These are phyloP conservation scores for Salix koriyanagi DNA, from an alignment of 345 rosid species.

Conservation along the genomic window DNA sequence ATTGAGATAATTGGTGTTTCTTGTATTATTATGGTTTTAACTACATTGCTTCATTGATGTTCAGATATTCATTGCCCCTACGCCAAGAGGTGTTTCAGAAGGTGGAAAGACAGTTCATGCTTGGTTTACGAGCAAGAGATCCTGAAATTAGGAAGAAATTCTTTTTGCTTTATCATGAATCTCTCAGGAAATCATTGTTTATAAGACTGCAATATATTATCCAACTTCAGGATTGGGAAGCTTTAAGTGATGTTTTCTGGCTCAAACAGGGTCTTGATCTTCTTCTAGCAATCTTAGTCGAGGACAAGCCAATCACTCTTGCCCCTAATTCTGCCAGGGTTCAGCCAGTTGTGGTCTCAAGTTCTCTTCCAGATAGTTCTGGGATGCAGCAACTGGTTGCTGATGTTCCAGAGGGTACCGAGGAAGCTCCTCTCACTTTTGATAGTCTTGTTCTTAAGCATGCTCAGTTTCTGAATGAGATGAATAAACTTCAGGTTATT, in stretches of 20 bases:
- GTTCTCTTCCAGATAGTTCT: constrained; percentile 57
- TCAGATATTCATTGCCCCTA: constrained; percentile 57
- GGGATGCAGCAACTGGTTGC: constrained; percentile 49
- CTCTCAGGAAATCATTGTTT: constrained; percentile 70
- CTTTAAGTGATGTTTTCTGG: constrained; percentile 98
- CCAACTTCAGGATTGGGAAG: constrained; percentile 96
- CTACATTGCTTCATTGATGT: constrained; percentile 26
- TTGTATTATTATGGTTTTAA: constrained; percentile 11
- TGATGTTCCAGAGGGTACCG: constrained; percentile 61
- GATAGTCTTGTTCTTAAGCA: constrained; percentile 81
- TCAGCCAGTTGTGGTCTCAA: constrained; percentile 51
- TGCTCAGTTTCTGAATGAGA: constrained; percentile 74
- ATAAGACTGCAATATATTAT: constrained; percentile 81
- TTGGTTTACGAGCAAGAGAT: constrained; percentile 91
- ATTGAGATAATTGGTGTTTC: constrained; percentile 13
- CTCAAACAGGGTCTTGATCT: constrained; percentile 99
- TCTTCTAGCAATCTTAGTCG: constrained; percentile 81
- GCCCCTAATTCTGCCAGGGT: constrained; percentile 97
- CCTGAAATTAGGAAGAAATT: constrained; percentile 87
- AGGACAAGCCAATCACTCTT: constrained; percentile 81
- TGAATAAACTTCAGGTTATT: constrained; percentile 88
- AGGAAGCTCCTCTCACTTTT: constrained; percentile 72
- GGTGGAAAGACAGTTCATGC: constrained; percentile 97
- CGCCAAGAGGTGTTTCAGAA: constrained; percentile 92
- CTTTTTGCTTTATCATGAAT: constrained; percentile 78